Conservation (phyloP, 2,329 filamentous ascomycete species). For the Colletotrichum liaoningense region DNA sequence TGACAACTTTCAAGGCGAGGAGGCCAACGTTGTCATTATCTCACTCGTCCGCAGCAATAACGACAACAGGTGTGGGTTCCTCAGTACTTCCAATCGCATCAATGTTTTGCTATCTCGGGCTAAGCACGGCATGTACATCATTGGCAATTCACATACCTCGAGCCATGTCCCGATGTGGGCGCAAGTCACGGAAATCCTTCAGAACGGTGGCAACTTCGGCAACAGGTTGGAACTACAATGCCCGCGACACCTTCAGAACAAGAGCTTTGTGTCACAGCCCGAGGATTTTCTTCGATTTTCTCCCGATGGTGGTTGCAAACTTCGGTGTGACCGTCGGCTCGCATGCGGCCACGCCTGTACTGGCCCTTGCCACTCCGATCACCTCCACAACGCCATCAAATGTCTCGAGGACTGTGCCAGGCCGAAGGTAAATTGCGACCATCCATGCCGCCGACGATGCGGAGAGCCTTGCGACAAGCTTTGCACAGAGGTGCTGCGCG, state of each 20-base stretch:
- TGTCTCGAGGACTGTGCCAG: conserved; percentile 59
- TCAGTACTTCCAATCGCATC: conserved; percentile 74
- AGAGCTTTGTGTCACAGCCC: conserved; percentile 61
- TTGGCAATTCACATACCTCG: conserved; percentile 73
- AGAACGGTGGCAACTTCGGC: conserved; percentile 59
- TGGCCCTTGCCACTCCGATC: conserved; percentile 58
- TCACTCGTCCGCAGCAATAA: conserved; percentile 78
- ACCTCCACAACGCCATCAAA: conserved; percentile 57
- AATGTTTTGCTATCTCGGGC: conserved; percentile 77
- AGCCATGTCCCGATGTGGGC: conserved; percentile 71
- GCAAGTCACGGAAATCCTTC: conserved; percentile 65
- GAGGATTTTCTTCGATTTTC: conserved; percentile 67
- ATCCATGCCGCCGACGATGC: conserved; percentile 56
- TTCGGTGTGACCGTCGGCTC: conserved; percentile 61
- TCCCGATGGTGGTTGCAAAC: conserved; percentile 72
- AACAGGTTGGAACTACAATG: conserved; percentile 65
- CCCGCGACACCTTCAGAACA: conserved; percentile 66
- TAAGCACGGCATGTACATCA: conserved; percentile 76
- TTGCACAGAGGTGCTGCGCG: conserved; percentile 48
- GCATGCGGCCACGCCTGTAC: conserved; percentile 60
- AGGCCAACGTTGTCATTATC: conserved; percentile 77
- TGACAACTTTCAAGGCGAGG: conserved; percentile 84
- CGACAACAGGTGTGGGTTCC: conserved; percentile 69
- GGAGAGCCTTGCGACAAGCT: conserved; percentile 53
- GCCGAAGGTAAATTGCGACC: conserved; percentile 53